Evolutionary conservation across 495 filamentous ascomycete species (phyloP), one percentile per base, ranked within the genome.

Genomic region (Stereocaulon alpinum): DNA sequence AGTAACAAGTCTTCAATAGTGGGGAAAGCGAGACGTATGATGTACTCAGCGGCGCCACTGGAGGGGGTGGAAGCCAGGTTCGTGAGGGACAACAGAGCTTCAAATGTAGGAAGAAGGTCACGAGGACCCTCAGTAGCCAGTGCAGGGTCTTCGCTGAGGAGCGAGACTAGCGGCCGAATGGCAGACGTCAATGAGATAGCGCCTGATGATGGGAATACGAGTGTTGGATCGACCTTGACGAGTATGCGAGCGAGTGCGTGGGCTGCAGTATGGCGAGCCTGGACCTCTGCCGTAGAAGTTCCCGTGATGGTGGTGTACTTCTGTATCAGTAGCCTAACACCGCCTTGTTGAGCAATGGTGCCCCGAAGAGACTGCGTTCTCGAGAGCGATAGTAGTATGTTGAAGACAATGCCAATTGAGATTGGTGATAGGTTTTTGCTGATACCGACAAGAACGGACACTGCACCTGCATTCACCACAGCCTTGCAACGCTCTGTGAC

Each of bases 231-330:
- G 45, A 87, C 86, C 9, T 86, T 91, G 60, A 97, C 92, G 24
- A 98, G 79, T 60, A 97, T 88, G 15, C 91, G 85, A n/a, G 92
- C 89, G 6, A 97, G 78, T 2, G 89, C 86, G 66, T 97, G 92
- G 2, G 93, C 85, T 15, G 89, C 82, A 44, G 78, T 81, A 12
- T 79, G 77, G 20, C 77, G 81, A 12, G 81, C 74, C 56, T 80
- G 69, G 14, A 68, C 68, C 27, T 70, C 64, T 1, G 72, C 59
- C 12, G 63, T 61, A 48, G 76, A 62, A 50, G 65, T 68, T 29
- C 76, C 73, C 12, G 81, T 77, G 15, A 88, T 79, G 15, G 81
- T 73, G 6, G 79, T 74, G 61, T 82, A 83, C 15, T 85, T 76
- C 18, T 80, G 80, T 52, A 96, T 78, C 27, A 96, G 77, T 3